Percentiles rank a stretch among this genome's conserved stretches.
phyloP scores from a whole-genome alignment of 192 early-diverging fungal species.

The Chytriomyces hyalinus region DNA sequence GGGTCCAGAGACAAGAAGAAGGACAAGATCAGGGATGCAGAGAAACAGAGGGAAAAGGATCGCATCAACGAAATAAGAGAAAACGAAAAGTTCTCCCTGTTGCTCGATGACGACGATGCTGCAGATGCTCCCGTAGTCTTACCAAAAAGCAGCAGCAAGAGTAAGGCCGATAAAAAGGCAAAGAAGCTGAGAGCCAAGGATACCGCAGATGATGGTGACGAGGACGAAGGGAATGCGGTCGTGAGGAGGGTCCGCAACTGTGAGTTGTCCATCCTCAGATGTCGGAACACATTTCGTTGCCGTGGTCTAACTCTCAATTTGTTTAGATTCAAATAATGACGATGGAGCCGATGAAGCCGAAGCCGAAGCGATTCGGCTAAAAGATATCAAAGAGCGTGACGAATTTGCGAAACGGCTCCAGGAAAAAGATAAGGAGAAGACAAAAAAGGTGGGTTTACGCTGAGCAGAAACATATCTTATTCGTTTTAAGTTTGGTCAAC shows the following conservation, averaged over 20 bases:
- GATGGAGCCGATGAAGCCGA: slow-evolving; percentile 60
- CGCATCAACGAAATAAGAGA: slow-evolving; percentile 39
- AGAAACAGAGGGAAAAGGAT: slow-evolving; percentile 35
- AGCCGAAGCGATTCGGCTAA: slow-evolving; percentile 49
- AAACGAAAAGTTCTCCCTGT: slow-evolving; percentile 47
- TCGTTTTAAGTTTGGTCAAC: neutral
- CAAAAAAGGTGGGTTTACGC: slow-evolving; percentile 62
- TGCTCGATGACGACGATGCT: slow-evolving; percentile 30
- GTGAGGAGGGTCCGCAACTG: slow-evolving; percentile 9
- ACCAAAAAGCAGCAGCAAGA: slow-evolving; percentile 39
- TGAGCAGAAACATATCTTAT: slow-evolving; percentile 6
- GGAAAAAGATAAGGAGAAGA: slow-evolving; percentile 81
- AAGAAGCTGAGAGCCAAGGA: slow-evolving; percentile 37
- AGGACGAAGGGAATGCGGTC: slow-evolving; percentile 20
- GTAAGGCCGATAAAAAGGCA: slow-evolving; percentile 15
- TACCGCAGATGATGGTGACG: slow-evolving; percentile 39
- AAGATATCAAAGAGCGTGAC: slow-evolving; percentile 87
- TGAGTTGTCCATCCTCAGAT: slow-evolving; percentile 37
- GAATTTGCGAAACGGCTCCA: slow-evolving; percentile 84
- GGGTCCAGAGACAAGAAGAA: neutral
- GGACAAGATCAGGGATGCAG: neutral
- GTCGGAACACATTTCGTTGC: neutral
- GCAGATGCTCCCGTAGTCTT: neutral
- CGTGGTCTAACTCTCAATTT: neutral
- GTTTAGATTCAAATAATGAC: slow-evolving; percentile 21